Conservation (phyloP, 2,329 filamentous ascomycete species). For the Scedosporium boydii region DNA sequence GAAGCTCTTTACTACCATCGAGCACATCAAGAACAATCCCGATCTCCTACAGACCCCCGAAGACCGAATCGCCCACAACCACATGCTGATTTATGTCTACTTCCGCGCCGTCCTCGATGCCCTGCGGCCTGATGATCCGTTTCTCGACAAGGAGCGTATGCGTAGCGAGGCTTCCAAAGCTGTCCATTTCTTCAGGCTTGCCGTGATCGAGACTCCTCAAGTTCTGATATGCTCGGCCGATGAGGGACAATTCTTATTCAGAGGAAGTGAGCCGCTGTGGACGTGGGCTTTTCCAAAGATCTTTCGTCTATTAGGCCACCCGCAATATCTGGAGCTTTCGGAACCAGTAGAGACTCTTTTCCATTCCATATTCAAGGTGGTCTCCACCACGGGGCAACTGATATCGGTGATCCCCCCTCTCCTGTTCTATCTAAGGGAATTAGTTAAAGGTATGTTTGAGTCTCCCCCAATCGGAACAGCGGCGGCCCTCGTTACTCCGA, state of each 20-base stretch:
- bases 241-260: conserved; percentile 33
- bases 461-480: neutral
- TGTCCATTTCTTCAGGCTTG: conserved; percentile 66
- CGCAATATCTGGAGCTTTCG: conserved; percentile 34
- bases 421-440: conserved; percentile 40
- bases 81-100: conserved; percentile 78
- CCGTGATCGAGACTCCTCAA: conserved; percentile 63
- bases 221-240: conserved; percentile 45
- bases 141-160: conserved; percentile 46
- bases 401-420: conserved; percentile 35
- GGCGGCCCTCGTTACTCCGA: neutral
- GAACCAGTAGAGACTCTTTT: conserved; percentile 45
- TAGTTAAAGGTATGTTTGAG: conserved; percentile 31
- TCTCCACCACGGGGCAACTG: conserved; percentile 32
- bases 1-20: conserved; percentile 52
- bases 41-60: conserved; percentile 48
- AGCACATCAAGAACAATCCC: conserved; percentile 42
- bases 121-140: conserved; percentile 58
- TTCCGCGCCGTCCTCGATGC: conserved; percentile 68
- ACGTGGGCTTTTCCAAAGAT: conserved; percentile 53
- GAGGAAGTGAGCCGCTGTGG: conserved; percentile 54
- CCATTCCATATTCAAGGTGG: conserved; percentile 34
- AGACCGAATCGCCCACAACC: conserved; percentile 66
- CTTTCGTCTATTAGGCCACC: conserved; percentile 46
- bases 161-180: conserved; percentile 58